These are phyloP conservation scores for Yamadazyma scolyti DNA, from an alignment of 805 yeast genomes.

Conservation along the genomic window DNA sequence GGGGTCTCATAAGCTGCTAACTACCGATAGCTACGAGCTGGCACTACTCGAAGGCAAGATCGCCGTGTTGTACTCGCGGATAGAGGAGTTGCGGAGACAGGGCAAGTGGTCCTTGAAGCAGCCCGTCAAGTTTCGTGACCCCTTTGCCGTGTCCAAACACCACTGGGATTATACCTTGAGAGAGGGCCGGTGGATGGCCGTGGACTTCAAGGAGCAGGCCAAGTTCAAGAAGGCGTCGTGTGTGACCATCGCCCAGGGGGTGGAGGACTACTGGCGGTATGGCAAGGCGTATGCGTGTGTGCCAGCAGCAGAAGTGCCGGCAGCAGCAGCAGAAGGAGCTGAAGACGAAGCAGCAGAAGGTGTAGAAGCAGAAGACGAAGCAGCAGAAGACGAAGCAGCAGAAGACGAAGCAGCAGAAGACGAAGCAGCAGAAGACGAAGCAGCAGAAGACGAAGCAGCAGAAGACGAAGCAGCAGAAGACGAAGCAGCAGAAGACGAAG, in stretches of 20 bases:
- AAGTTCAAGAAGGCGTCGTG: slow-evolving; percentile 72
- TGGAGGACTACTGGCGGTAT: slow-evolving; percentile 71
- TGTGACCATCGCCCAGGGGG: slow-evolving; percentile 64
- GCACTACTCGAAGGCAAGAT: slow-evolving; percentile 87
- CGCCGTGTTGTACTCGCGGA: slow-evolving; percentile 83
- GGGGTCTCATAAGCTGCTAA: slow-evolving; percentile 78
- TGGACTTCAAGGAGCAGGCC: slow-evolving; percentile 67
- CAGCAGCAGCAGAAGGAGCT: slow-evolving; percentile 2
- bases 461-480: slow-evolving; percentile 2
- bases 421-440: background rate
- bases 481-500: slow-evolving; percentile 1
- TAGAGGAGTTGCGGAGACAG: slow-evolving; percentile 84
- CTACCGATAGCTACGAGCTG: slow-evolving; percentile 81
- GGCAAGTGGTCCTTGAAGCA: slow-evolving; percentile 91
- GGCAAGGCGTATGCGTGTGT: slow-evolving; percentile 64
- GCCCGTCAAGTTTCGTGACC: slow-evolving; percentile 68
- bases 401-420: slow-evolving; percentile 1
- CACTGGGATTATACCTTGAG: slow-evolving; percentile 73
- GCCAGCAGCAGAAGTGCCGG: slow-evolving; percentile 5
- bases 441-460: background rate
- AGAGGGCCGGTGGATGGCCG: slow-evolving; percentile 83
- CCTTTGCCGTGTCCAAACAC: slow-evolving; percentile 36
- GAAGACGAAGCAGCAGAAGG: slow-evolving; percentile 1
- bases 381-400: slow-evolving; percentile 1
- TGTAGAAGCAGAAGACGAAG: background rate